phyloP scores from a whole-genome alignment of 2,329 filamentous ascomycete species.

The Stachybotrys chartarum region DNA sequence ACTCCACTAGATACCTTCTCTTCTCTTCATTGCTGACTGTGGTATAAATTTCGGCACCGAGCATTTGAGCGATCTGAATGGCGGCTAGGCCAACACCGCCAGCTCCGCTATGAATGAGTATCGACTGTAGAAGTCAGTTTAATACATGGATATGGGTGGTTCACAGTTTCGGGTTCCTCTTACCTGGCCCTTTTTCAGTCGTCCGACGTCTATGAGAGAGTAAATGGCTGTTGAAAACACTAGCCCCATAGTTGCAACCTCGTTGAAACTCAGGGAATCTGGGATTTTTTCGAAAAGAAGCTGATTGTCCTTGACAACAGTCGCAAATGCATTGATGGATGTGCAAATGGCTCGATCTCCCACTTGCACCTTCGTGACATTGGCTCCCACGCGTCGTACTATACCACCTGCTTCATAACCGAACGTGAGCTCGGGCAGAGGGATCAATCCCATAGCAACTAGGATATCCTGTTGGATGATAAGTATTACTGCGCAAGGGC shows the following conservation, averaged over 20 bases:
- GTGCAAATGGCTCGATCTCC: conserved; percentile 26
- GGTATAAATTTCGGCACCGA: conserved; percentile 25
- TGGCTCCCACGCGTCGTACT: conserved; percentile 19
- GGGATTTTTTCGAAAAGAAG: conserved; percentile 24
- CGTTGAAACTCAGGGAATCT: conserved; percentile 22
- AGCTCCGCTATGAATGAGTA: conserved; percentile 26
- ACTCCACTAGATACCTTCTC: conserved; percentile 14
- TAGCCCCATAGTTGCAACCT: conserved; percentile 26
- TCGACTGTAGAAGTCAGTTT: conserved; percentile 7
- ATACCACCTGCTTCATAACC: conserved; percentile 22
- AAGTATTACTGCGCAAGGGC: too few relatives aligned
- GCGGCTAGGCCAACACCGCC: conserved; percentile 26
- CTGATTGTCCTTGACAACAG: conserved; percentile 13
- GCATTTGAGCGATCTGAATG: conserved; percentile 18
- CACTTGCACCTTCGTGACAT: conserved; percentile 15
- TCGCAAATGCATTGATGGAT: conserved; percentile 15
- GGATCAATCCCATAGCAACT: conserved; percentile 22
- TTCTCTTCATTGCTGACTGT: conserved; percentile 30
- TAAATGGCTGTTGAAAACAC: conserved; percentile 25
- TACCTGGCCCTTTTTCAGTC: conserved; percentile 15
- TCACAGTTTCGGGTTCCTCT: not conserved
- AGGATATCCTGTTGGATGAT: conserved; percentile 20
- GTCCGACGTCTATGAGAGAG: conserved; percentile 20
- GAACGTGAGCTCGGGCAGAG: conserved; percentile 10
- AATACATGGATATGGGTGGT: too few relatives aligned